A percentile compares a stretch with the other conserved stretches of the same genome.
These are phyloP conservation scores for Bimuria novae-zelandiae DNA, from an alignment of 2,329 filamentous ascomycete species.

Conservation along the genomic window DNA sequence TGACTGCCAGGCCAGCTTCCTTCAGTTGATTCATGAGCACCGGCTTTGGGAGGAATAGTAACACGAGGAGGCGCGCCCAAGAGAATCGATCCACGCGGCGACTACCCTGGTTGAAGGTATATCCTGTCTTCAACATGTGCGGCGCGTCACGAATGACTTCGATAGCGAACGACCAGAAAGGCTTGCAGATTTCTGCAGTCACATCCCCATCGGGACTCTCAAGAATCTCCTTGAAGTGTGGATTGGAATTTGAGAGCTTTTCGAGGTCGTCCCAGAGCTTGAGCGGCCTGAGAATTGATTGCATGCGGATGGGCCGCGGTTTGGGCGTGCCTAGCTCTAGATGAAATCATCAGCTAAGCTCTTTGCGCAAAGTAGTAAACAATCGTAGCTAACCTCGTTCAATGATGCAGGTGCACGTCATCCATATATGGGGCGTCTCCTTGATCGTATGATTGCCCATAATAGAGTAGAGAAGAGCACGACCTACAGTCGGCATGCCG, in stretches of 20 bases:
- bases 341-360: background rate
- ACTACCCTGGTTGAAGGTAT: background rate
- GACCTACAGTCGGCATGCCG: background rate
- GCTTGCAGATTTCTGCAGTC: background rate
- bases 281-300: background rate
- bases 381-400: background rate
- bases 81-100: background rate
- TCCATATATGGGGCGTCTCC: background rate
- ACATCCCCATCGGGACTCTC: background rate
- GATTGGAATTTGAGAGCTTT: background rate
- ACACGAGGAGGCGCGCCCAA: background rate
- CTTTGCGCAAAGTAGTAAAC: background rate
- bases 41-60: background rate
- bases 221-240: background rate
- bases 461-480: background rate
- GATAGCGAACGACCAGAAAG: background rate
- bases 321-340: background rate
- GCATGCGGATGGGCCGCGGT: background rate
- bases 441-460: background rate
- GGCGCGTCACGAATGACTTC: background rate
- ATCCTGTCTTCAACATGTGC: background rate
- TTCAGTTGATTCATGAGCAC: background rate
- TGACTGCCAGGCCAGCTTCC: background rate
- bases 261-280: background rate
- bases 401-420: background rate